These are phyloP conservation scores for Tylopilus sp. DNA, from an alignment of 768 basidiomycete genomes.

Conservation along the genomic window DNA sequence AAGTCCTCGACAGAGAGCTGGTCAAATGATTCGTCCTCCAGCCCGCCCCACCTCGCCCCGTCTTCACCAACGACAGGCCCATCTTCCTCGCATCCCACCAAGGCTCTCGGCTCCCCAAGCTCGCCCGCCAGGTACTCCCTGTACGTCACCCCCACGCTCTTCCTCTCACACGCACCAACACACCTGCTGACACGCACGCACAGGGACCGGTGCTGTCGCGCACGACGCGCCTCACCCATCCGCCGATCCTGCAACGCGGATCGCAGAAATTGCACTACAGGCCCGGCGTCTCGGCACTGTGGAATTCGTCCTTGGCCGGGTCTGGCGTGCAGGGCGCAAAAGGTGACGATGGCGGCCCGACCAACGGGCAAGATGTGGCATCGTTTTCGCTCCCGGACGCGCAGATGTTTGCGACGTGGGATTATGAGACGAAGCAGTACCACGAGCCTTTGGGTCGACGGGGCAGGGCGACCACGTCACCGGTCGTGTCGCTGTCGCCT, in stretches of 20 bases:
- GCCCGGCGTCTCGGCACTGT: not conserved
- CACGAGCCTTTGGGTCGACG: constrained; percentile 37
- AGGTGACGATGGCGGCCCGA: not conserved
- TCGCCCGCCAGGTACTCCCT: constrained; percentile 64
- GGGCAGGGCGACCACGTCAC: constrained; percentile 17
- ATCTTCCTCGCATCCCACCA: constrained; percentile 65
- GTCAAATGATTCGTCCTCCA: constrained; percentile 40
- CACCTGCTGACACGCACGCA: not conserved
- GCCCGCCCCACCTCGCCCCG: constrained; percentile 34
- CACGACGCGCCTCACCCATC: constrained; percentile 62
- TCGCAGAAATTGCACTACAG: not conserved
- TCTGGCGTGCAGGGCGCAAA: constrained; percentile 16
- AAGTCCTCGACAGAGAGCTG: constrained; percentile 51
- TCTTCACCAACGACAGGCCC: constrained; percentile 49
- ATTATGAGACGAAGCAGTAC: constrained; percentile 43
- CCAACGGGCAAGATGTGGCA: not conserved
- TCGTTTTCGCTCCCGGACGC: constrained; percentile 38
- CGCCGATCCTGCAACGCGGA: constrained; percentile 33
- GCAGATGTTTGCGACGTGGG: constrained; percentile 50
- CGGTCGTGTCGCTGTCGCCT: constrained; percentile 17
- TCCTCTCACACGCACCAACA: not conserved
- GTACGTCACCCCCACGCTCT: constrained; percentile 51
- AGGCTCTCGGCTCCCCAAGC: constrained; percentile 59
- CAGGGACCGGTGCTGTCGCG: constrained; percentile 57
- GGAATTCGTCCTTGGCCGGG: constrained; percentile 4